phyloP scores from a whole-genome alignment of 352 stramenopile species.

The Pythium aquatile region DNA sequence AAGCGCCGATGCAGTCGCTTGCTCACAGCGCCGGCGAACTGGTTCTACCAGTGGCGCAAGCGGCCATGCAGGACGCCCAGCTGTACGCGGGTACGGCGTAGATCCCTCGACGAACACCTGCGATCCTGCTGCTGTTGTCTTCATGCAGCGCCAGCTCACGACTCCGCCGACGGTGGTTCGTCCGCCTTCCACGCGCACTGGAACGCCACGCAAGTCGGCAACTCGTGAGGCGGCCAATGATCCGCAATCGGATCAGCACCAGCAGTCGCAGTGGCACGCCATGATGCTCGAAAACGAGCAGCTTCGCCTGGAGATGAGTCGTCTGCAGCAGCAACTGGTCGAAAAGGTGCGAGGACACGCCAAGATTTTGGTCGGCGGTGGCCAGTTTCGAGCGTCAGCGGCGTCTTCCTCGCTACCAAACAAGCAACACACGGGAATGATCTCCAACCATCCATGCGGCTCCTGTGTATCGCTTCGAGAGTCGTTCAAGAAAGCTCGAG shows the following conservation, averaged over 20 bases:
- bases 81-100: too few relatives aligned
- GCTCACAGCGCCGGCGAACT: slow-evolving; percentile 12
- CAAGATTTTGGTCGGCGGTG: slow-evolving; percentile 23
- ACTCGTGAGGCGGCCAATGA: neutral
- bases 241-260: slow-evolving; percentile 6
- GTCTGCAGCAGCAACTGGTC: slow-evolving; percentile 21
- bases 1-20: slow-evolving; percentile 29
- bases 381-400: slow-evolving; percentile 21
- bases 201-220: slow-evolving; percentile 3
- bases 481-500: slow-evolving; percentile 15
- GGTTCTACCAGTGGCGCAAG: neutral
- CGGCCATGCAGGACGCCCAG: neutral
- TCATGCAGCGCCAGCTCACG: neutral
- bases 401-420: neutral
- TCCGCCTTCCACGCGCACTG: neutral
- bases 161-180: neutral
- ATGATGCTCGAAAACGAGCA: slow-evolving; percentile 17
- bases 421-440: neutral
- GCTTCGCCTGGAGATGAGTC: slow-evolving; percentile 16
- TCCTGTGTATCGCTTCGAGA: slow-evolving; percentile 12
- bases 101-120: neutral
- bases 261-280: slow-evolving; percentile 9
- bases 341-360: slow-evolving; percentile 21
- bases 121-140: neutral
- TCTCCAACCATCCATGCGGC: neutral